Base-by-base conservation (phyloP, 441 rosid species). In the Melastoma candidum region DNA sequence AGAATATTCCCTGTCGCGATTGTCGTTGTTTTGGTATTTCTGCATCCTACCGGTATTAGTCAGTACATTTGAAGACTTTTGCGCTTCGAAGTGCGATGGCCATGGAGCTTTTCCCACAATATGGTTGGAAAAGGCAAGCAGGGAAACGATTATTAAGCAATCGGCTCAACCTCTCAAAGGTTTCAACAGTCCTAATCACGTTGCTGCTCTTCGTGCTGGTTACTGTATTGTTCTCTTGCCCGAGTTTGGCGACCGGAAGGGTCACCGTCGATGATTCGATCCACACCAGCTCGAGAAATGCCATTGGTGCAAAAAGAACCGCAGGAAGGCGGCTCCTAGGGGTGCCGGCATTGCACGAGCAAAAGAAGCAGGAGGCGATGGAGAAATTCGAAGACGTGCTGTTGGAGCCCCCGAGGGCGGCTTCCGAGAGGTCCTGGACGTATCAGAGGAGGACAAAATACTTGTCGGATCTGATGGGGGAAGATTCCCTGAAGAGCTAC, bases 371-470 rank as follows among this genome's bases (percentile, higher is more conserved):
- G 48, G 78, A 73, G 11, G 95, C 82, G 26, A 69, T 81, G 63
- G 63, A 63, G 1, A 76, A 84, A 14, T 77, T 85, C 0, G 95
- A 88, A 68, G 84, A 85, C 51, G 95, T 79, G 11, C 87, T 81
- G 7, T 77, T 85, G 7, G 95, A 88, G 65, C 96, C 92, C 47
- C 95, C 95, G 26, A 59, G 89, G 65, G 72, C 80, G 7, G 73
- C 84, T 7, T 83, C 84, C 4, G 63, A 82, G 14, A 85, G 65
- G 54, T 83, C 92, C 1, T 74, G 76, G 46, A 50, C 71, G 2
- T 88, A 85, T 69, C 58, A 72, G 24, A 85, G 85, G 57, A 70
- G 69, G 54, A 81, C 84, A 24, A 63, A 66, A 26, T 85, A 76
- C 60, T 71, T 85, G 1, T 87, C 88, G 0, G 81, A 87, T 52